phyloP scores from a whole-genome alignment of 2,329 filamentous ascomycete genomes.

The Claviceps sp. region DNA sequence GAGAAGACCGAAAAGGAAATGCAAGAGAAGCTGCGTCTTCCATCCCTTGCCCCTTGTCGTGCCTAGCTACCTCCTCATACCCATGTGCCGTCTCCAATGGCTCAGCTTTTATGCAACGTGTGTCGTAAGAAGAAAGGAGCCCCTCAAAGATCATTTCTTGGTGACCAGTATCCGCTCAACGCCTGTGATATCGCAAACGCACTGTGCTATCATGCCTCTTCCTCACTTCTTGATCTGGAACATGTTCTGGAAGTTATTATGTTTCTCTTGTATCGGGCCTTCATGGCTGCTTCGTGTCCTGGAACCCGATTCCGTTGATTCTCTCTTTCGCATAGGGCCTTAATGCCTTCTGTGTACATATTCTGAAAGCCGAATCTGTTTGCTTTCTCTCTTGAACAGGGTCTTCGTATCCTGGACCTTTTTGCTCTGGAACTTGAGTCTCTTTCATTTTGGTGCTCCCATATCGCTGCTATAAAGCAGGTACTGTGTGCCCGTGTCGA shows the following conservation, averaged over 20 bases:
- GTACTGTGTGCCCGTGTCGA: not conserved
- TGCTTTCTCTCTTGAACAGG: no score
- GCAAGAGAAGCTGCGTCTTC: not conserved
- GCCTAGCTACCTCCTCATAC: not conserved
- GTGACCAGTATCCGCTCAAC: constrained; percentile 7
- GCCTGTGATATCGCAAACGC: constrained; percentile 6
- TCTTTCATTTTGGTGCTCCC: not conserved
- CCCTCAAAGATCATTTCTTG: not conserved
- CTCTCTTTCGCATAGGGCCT: no score
- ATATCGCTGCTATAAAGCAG: not conserved
- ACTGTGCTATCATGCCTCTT: not conserved
- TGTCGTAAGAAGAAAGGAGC: constrained; percentile 6
- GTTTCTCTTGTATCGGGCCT: no score
- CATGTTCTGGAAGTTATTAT: no score
- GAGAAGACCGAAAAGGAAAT: not conserved
- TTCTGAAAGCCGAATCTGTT: no score
- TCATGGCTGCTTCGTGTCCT: no score
- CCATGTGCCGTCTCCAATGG: not conserved
- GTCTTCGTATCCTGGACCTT: no score
- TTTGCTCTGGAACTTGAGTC: no score
- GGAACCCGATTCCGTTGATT: no score
- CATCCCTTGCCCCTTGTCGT: not conserved
- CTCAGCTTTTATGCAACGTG: constrained; percentile 7
- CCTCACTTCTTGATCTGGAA: no score
- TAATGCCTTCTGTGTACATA: no score